Conservation (phyloP, 2,329 filamentous ascomycete genomes). For the Aspergillus arachidicola region DNA sequence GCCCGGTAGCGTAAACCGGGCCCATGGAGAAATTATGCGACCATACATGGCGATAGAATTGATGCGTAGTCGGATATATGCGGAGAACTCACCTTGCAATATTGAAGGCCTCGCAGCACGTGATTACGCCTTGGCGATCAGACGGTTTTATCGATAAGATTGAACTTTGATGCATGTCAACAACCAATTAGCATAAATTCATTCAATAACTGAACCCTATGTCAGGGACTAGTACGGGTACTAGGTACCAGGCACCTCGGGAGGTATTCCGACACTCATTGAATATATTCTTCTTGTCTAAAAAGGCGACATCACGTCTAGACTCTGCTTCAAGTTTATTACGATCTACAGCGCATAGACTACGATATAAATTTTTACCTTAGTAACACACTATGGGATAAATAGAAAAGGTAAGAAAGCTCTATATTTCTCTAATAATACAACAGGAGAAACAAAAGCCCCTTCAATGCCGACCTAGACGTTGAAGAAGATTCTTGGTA, state of each 20-base stretch:
- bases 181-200: not conserved
- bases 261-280: not conserved
- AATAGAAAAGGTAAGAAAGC: not conserved
- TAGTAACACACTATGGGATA: too few relatives aligned
- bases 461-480: not conserved
- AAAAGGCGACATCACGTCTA: not conserved
- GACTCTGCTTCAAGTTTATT: not conserved
- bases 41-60: slow-evolving; percentile 31
- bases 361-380: not conserved
- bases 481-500: not conserved
- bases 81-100: slow-evolving; percentile 12
- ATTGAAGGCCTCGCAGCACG: slow-evolving; percentile 20
- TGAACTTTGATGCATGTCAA: not conserved
- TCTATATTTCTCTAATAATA: not conserved
- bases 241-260: not conserved
- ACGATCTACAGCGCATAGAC: not conserved
- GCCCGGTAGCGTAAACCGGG: slow-evolving; percentile 23
- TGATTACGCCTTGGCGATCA: slow-evolving; percentile 19
- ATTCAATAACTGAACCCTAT: not conserved
- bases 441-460: not conserved
- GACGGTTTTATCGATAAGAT: not conserved
- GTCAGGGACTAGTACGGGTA: not conserved
- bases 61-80: slow-evolving; percentile 17
- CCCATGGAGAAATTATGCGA: slow-evolving; percentile 28
- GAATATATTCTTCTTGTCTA: not conserved